phyloP scores from a whole-genome alignment of 352 stramenopile genomes.

The Saprolegnia diclina region DNA sequence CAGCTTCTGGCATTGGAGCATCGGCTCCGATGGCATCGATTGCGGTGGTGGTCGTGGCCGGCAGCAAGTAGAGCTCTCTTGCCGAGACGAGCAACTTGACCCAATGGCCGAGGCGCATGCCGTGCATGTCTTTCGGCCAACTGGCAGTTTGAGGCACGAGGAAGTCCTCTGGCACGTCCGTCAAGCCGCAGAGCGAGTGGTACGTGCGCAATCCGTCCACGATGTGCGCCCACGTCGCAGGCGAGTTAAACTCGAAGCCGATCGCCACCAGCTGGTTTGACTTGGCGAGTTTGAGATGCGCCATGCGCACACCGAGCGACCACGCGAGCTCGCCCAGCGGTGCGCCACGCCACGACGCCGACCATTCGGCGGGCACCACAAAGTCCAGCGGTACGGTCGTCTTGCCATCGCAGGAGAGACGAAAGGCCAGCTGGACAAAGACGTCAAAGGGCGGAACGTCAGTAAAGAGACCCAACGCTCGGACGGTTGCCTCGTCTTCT shows the following conservation, averaged over 20 bases:
- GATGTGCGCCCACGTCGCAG: neutral
- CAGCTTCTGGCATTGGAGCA: neutral
- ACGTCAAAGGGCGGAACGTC: neutral
- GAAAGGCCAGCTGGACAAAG: neutral
- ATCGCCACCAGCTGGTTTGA: neutral
- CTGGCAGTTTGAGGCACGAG: neutral
- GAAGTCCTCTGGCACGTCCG: neutral
- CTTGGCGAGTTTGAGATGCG: neutral
- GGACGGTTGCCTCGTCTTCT: too few relatives aligned
- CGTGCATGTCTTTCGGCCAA: neutral
- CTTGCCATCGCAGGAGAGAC: neutral
- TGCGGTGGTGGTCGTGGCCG: neutral
- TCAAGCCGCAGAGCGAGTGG: neutral
- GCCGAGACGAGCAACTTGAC: too few relatives aligned
- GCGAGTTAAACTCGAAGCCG: neutral
- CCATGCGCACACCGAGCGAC: neutral
- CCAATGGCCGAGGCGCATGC: neutral
- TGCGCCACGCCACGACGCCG: too few relatives aligned
- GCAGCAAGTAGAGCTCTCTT: neutral
- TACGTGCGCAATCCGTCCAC: neutral
- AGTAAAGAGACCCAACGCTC: neutral
- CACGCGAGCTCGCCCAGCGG: neutral
- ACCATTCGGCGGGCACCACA: neutral
- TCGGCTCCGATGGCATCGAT: neutral
- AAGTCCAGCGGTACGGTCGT: neutral